Evolutionary conservation across 148 eudicot genomes (phyloP), one percentile per base, ranked within the genome.

Genomic region (Chenopodium formosanum): DNA sequence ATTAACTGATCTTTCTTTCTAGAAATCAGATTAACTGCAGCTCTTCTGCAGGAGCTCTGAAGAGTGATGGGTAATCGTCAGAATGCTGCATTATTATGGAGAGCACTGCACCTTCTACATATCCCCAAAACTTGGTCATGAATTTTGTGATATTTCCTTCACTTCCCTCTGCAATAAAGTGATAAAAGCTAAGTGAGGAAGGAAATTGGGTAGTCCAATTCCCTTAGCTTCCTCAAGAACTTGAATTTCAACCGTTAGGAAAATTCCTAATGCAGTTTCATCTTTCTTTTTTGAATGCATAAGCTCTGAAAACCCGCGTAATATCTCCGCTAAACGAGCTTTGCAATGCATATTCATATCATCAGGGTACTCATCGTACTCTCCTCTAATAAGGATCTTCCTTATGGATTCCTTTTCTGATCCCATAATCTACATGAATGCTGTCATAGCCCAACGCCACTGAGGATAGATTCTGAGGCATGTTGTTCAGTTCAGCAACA

Each of bases 151-250:
- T 17, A 89, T 84, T 2, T 52, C 81, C 9, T 85, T 85, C 5
- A 90, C 87, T 56, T 87, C 86, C n/a, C 22, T 78, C 70, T 86
- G 87, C 23, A 91, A 16, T 0, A 86, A 17, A 8, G 78, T 75
- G 2, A 81, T 79, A 67, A 90, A 90, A 1, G 87, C 90, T 0
- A 86, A 13, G 20, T 89, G 80, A 0, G 92, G 91, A 11, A 93
- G 85, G 37, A 91, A 91, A 70, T 91, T 91, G 0, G 97, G 94
- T 10, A 92, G 88, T 77, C 81, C 88, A 37, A 92, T 84, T 29
- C 90, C 90, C 70, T 88, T 91, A 0, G 89, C 34, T 34, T 91
- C 94, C 25, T 89, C 86, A 0, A 92, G 74, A 65, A 85, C 81
- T 11, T 34, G 44, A 2, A 92, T 83, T 76, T 92, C 97, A 2